Base-by-base conservation (phyloP, 805 yeast genomes). In the Sporopachydermia lactativora region DNA sequence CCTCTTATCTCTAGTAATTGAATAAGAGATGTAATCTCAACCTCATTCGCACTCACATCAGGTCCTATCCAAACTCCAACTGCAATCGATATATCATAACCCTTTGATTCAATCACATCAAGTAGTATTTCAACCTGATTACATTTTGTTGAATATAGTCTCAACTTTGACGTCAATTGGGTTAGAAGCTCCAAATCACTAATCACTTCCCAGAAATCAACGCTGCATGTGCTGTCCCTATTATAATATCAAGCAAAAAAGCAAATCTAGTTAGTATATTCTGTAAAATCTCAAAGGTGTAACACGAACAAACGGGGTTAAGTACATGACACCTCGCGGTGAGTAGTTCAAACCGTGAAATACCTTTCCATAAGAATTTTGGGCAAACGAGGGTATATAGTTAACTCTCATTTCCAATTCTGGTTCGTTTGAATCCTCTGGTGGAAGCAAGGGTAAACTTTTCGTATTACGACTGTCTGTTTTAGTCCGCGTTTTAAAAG, bases 111-210 rank as follows among this genome's bases (percentile, higher is more conserved):
- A 6, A 81, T 70, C 0, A 83, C 70, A 6, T 70, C 68, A 37
- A 80, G 54, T 8, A 77, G 68, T 28, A 57, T 53, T 8, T 64
- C 68, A 0, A 70, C 67, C 51, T 77, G 84, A 28, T 65, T 53
- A 47, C 86, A 78, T 46, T 74, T 80, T 41, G 75, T 68, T 0
- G 82, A 80, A 46, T 72, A 75, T 1, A 73, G 65, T 47, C 78
- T 61, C 5, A 81, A 53, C 44, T 74, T 68, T 0, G 66, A 64
- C 0, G 88, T 79, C 0, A 78, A 64, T 18, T 65, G 71, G 0
- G 85, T 73, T 5, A 81, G 46, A 6, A 68, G 50, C 0, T 76
- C 75, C 17, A 80, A 47, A 47, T 81, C 88, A 15, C 70, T 54
- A 37, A 73, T 45, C 0, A 76, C 71, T 3, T 73, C 77, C 40